Evolutionary conservation across 306 rosid species (phyloP).

Genomic region (Glycine tomentella): DNA sequence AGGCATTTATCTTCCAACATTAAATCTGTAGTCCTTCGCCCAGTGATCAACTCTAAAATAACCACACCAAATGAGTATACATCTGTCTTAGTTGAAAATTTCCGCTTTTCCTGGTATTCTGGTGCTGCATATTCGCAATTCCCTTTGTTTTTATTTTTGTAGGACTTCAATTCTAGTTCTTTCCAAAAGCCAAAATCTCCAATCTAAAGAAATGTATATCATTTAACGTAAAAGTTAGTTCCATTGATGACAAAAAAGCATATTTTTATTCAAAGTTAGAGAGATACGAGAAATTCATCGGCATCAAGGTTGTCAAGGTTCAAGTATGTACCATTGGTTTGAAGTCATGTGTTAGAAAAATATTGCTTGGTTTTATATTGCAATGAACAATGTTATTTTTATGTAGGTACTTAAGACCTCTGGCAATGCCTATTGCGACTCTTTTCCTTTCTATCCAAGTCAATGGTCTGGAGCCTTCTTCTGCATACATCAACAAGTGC

Average conservation of each 20-base stretch:
- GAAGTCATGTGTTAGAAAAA: slow-evolving; percentile 80
- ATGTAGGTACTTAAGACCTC: slow-evolving; percentile 77
- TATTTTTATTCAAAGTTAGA: slow-evolving; percentile 3
- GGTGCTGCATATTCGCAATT: slow-evolving; percentile 50
- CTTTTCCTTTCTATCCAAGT: slow-evolving; percentile 74
- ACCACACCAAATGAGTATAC: slow-evolving; percentile 59
- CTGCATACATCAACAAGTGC: slow-evolving; percentile 56
- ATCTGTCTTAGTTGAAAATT: slow-evolving; percentile 49
- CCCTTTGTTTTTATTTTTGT: slow-evolving; percentile 39
- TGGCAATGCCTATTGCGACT: slow-evolving; percentile 70
- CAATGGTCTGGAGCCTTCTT: slow-evolving; percentile 53
- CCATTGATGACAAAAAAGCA: not conserved
- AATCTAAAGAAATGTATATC: slow-evolving; percentile 42
- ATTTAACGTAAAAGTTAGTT: slow-evolving; percentile 39
- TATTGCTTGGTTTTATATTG: slow-evolving; percentile 76
- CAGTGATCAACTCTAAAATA: slow-evolving; percentile 59
- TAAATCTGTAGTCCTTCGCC: slow-evolving; percentile 44
- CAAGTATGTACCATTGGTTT: slow-evolving; percentile 68
- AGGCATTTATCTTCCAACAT: slow-evolving; percentile 51
- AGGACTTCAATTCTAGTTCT: slow-evolving; percentile 36
- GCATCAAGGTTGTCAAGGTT: slow-evolving; percentile 34
- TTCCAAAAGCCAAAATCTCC: slow-evolving; percentile 55
- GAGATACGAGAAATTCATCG: slow-evolving; percentile 16
- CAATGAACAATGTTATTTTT: slow-evolving; percentile 76
- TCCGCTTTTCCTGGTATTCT: slow-evolving; percentile 49